phyloP scores from a whole-genome alignment of 306 rosid genomes.

The Vigna unguiculata region DNA sequence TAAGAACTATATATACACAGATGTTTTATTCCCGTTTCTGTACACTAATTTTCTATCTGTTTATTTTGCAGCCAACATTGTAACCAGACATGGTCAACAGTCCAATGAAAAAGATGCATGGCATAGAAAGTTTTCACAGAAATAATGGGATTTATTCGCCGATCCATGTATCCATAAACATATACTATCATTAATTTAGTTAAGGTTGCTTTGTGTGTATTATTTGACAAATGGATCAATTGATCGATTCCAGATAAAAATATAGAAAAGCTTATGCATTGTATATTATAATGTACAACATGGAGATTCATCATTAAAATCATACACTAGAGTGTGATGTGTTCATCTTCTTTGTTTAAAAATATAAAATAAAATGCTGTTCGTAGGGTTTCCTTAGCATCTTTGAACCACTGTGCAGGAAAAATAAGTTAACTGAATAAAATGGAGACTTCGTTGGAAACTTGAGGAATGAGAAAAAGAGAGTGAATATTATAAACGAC shows the following conservation, averaged over 20 bases:
- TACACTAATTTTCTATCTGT: neutral
- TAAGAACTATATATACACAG: no score
- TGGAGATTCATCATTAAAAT: slow-evolving; percentile 31
- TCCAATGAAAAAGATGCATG: slow-evolving; percentile 37
- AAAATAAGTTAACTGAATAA: slow-evolving; percentile 26
- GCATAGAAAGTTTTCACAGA: slow-evolving; percentile 25
- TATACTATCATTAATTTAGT: slow-evolving; percentile 34
- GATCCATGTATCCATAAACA: slow-evolving; percentile 13
- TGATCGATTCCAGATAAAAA: slow-evolving; percentile 6
- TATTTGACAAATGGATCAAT: neutral
- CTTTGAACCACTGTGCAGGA: neutral
- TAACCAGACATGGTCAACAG: slow-evolving; percentile 48
- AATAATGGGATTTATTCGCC: no score
- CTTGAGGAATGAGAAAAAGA: slow-evolving; percentile 42
- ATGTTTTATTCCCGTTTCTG: no score
- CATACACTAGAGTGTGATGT: neutral
- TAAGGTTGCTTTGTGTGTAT: slow-evolving; percentile 35
- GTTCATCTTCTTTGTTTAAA: slow-evolving; percentile 3
- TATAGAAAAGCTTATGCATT: slow-evolving; percentile 19
- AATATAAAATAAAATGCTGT: neutral
- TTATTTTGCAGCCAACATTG: slow-evolving; percentile 50
- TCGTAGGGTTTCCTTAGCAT: neutral
- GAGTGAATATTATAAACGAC: slow-evolving; percentile 37
- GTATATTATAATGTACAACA: slow-evolving; percentile 20
- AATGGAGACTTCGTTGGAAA: slow-evolving; percentile 41